Percentiles rank a stretch among this genome's conserved stretches.
phyloP scores from a whole-genome alignment of 345 rosid genomes.

The Corchorus capsularis region DNA sequence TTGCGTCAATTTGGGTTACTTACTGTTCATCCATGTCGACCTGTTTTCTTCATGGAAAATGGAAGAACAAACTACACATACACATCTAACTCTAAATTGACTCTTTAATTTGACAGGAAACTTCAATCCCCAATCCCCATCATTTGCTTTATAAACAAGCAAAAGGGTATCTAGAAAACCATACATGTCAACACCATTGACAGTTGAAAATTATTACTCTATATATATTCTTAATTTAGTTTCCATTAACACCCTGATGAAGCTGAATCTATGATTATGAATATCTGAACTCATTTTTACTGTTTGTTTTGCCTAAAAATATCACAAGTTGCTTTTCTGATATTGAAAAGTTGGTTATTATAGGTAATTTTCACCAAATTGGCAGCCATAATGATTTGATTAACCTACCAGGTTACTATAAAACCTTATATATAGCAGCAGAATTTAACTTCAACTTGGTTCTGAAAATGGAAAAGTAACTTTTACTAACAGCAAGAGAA shows the following conservation, averaged over 20 bases:
- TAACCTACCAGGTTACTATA: no score
- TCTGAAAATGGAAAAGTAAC: not conserved
- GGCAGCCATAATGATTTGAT: no score
- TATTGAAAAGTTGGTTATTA: not conserved
- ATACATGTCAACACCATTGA: not conserved
- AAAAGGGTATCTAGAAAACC: not conserved
- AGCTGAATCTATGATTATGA: not conserved
- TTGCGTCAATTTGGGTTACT: conserved; percentile 36
- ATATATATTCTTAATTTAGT: not conserved
- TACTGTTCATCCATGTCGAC: conserved; percentile 13
- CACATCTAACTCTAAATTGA: conserved; percentile 37
- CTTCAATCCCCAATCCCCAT: not conserved
- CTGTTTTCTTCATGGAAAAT: not conserved
- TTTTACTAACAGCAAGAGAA: not conserved
- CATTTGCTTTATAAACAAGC: conserved; percentile 25
- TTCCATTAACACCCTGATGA: not conserved
- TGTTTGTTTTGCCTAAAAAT: not conserved
- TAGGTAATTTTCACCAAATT: not conserved
- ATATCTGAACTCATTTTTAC: not conserved
- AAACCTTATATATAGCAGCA: not conserved
- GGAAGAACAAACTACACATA: not conserved
- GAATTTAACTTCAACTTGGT: no score
- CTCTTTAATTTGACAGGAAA: conserved; percentile 28
- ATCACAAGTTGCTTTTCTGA: not conserved
- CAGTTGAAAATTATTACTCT: no score